Evolutionary conservation across 495 filamentous ascomycete species (phyloP).

Genomic region (Xylaria longipes): DNA sequence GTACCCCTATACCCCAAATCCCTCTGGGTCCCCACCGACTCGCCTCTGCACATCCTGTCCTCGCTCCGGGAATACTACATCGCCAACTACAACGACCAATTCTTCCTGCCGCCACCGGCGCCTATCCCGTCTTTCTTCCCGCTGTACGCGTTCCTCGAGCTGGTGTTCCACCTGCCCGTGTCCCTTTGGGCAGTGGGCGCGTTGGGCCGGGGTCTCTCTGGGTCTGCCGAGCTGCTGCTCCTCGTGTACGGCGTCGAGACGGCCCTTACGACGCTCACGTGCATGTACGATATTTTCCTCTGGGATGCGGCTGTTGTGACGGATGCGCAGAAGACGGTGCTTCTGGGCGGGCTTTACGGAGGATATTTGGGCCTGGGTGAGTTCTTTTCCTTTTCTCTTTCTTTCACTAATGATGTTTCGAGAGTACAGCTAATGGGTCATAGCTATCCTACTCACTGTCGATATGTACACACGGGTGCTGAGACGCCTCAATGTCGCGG

Average conservation of each 20-base stretch:
- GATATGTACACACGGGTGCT: constrained; percentile 52
- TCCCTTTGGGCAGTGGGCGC: constrained; percentile 62
- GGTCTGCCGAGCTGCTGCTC: constrained; percentile 66
- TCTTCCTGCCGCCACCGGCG: constrained; percentile 67
- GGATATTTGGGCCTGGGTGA: constrained; percentile 77
- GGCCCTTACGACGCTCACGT: constrained; percentile 74
- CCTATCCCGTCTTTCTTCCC: constrained; percentile 67
- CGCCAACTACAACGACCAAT: constrained; percentile 73
- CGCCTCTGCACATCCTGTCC: constrained; percentile 55
- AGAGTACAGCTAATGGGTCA: not conserved
- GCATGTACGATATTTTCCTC: constrained; percentile 61
- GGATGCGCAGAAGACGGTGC: constrained; percentile 57
- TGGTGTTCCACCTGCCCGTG: constrained; percentile 70
- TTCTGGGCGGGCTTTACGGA: constrained; percentile 63
- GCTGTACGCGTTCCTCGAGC: constrained; percentile 71
- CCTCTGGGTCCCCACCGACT: constrained; percentile 50
- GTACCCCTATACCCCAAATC: constrained; percentile 67
- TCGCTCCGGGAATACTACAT: constrained; percentile 68
- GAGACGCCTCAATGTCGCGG: constrained; percentile 42
- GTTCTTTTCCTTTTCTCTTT: constrained; percentile 38
- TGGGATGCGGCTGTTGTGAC: constrained; percentile 56
- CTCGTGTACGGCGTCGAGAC: constrained; percentile 73
- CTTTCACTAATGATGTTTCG: not conserved
- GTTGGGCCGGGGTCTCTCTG: constrained; percentile 45
- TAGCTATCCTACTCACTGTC: constrained; percentile 47